phyloP scores from a whole-genome alignment of 129 eudicot genomes.

The Dittrichia graveolens region DNA sequence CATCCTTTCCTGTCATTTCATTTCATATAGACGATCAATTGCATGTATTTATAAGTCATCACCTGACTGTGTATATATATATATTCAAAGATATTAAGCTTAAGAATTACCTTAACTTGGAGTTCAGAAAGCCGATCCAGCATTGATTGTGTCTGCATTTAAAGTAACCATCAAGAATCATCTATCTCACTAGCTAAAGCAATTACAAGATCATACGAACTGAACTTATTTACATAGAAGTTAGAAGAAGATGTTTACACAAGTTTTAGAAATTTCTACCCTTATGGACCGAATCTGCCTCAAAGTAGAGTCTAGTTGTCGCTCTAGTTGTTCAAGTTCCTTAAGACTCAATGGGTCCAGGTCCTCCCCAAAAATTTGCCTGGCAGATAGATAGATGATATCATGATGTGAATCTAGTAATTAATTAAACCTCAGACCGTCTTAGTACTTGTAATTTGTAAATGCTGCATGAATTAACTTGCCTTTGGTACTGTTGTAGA shows the following conservation, averaged over 20 bases:
- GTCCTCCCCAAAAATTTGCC: constrained; percentile 91
- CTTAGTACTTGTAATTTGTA: neutral
- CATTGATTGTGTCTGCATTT: constrained; percentile 81
- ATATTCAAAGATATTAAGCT: neutral
- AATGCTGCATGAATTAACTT: constrained; percentile 11
- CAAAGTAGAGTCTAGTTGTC: constrained; percentile 79
- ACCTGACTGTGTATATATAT: neutral
- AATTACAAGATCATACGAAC: constrained; percentile 10
- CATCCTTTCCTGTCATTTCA: constrained; percentile 59
- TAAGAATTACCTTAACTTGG: constrained; percentile 58
- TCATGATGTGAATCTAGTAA: neutral
- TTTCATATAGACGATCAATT: neutral
- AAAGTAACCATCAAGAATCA: neutral
- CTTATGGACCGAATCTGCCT: constrained; percentile 75
- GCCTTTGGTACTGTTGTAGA: constrained; percentile 88
- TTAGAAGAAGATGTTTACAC: neutral
- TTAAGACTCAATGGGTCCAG: constrained; percentile 73
- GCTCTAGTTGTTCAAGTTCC: constrained; percentile 88
- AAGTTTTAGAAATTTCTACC: constrained; percentile 39
- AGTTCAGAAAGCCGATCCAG: constrained; percentile 90
- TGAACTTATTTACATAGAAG: neutral
- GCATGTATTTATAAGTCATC: neutral
- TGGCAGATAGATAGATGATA: too few relatives aligned
- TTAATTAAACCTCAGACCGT: neutral
- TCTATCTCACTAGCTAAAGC: neutral